Conservation (phyloP, 345 rosid genomes). For the Brassica carinata region DNA sequence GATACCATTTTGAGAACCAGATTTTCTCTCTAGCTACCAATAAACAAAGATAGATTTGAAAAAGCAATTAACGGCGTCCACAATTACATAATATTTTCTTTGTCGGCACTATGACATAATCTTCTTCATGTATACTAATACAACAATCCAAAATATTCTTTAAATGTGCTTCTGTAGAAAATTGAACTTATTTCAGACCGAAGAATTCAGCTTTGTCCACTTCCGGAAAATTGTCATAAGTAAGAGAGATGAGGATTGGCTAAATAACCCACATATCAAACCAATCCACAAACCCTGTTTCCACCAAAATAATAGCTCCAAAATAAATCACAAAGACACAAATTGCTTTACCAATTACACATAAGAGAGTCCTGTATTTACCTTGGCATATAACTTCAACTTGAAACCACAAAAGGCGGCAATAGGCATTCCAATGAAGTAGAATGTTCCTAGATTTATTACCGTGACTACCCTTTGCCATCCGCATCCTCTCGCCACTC, state of each 20-base stretch:
- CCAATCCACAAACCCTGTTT: slow-evolving; percentile 80
- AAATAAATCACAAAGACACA: not conserved
- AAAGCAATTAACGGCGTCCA: not conserved
- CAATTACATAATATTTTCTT: not conserved
- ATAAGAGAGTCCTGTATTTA: slow-evolving; percentile 5
- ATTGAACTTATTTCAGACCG: not conserved
- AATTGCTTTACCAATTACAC: not conserved
- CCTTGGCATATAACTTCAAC: slow-evolving; percentile 54
- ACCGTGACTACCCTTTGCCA: slow-evolving; percentile 65
- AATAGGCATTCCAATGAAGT: slow-evolving; percentile 53
- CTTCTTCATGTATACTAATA: not conserved
- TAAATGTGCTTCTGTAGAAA: not conserved
- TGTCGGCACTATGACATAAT: not conserved
- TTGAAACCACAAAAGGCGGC: slow-evolving; percentile 57
- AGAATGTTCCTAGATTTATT: slow-evolving; percentile 56
- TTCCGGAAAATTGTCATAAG: slow-evolving; percentile 47
- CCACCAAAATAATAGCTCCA: slow-evolving; percentile 14
- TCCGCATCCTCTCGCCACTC: slow-evolving; percentile 77
- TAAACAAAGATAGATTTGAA: not conserved
- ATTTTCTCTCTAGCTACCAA: not conserved
- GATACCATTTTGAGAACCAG: not conserved
- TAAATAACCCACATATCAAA: slow-evolving; percentile 58
- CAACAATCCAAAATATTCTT: not conserved
- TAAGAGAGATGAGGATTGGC: slow-evolving; percentile 50
- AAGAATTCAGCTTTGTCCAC: slow-evolving; percentile 47